These are phyloP conservation scores for Nannochloris sp. DNA, from an alignment of 139 green algal genomes.

Conservation along the genomic window DNA sequence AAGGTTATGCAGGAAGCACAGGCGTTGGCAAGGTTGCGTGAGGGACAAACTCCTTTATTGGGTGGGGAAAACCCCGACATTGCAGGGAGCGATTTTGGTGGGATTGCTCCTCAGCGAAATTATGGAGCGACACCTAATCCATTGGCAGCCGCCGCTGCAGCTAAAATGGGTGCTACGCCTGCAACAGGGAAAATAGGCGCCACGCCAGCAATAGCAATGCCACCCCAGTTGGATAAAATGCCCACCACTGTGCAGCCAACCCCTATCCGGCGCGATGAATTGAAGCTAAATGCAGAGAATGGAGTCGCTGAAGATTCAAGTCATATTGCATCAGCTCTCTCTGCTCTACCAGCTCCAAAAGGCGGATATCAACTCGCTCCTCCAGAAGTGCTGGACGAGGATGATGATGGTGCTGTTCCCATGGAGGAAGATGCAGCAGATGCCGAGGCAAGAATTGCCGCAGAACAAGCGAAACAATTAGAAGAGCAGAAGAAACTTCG, in stretches of 20 bases:
- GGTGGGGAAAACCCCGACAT: conserved; percentile 81
- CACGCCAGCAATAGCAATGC: conserved; percentile 48
- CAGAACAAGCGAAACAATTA: conserved; percentile 42
- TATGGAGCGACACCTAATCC: conserved; percentile 56
- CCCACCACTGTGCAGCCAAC: conserved; percentile 29
- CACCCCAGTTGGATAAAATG: conserved; percentile 68
- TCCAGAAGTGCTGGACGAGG: conserved; percentile 45
- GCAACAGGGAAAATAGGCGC: background rate
- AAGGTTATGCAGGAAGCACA: conserved; percentile 75
- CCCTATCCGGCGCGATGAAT: background rate
- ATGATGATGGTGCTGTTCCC: conserved; percentile 3
- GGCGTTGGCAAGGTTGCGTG: conserved; percentile 63
- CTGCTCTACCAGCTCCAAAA: conserved; percentile 66
- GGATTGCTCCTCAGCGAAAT: conserved; percentile 48
- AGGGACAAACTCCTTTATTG: conserved; percentile 77
- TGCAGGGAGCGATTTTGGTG: conserved; percentile 58
- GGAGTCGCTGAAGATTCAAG: too few relatives aligned
- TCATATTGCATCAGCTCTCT: conserved; percentile 35
- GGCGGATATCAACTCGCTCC: conserved; percentile 85
- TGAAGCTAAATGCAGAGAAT: background rate
- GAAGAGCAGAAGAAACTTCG: conserved; percentile 32
- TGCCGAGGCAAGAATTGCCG: conserved; percentile 47
- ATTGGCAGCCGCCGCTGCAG: conserved; percentile 25
- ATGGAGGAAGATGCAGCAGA: conserved; percentile 36
- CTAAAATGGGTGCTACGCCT: background rate